Percentiles rank a stretch among this genome's conserved stretches.
phyloP scores from a whole-genome alignment of 345 rosid genomes.

The Geranium brycei region DNA sequence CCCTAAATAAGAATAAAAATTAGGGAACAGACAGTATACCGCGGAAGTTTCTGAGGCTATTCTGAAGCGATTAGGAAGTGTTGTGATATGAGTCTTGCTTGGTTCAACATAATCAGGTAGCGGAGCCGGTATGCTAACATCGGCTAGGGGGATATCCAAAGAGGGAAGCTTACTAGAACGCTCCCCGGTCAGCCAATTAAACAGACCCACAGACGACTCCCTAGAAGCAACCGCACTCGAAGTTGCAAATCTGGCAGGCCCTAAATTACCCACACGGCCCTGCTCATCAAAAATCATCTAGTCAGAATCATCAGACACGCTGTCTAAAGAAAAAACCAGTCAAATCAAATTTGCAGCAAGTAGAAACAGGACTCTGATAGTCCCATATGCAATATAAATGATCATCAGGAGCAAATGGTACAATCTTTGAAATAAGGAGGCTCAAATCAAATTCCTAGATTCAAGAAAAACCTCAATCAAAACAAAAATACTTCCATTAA shows the following conservation, averaged over 20 bases:
- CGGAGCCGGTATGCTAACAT: constrained; percentile 51
- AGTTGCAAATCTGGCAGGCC: constrained; percentile 31
- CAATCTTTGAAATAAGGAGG: too few species aligned
- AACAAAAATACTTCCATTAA: too few species aligned
- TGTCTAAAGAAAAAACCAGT: too few species aligned
- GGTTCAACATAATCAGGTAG: constrained; percentile 63
- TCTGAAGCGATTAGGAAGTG: constrained; percentile 53
- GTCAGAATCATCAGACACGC: too few species aligned
- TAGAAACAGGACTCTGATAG: too few species aligned
- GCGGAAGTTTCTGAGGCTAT: constrained; percentile 43
- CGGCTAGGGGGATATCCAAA: constrained; percentile 42
- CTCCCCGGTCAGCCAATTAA: constrained; percentile 60
- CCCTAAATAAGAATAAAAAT: too few species aligned
- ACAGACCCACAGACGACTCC: constrained; percentile 36
- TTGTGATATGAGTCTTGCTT: constrained; percentile 35
- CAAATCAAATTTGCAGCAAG: too few species aligned
- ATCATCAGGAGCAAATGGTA: too few species aligned
- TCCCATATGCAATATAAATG: too few species aligned
- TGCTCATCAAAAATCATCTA: neutral
- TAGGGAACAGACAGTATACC: constrained; percentile 14
- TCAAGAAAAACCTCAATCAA: too few species aligned
- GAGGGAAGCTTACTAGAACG: constrained; percentile 13
- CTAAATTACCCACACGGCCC: constrained; percentile 16
- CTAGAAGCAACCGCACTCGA: constrained; percentile 45
- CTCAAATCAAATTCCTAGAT: too few species aligned